Evolutionary conservation across 2,329 filamentous ascomycete species (phyloP).

Genomic region (Mycosphaerella arachidis): DNA sequence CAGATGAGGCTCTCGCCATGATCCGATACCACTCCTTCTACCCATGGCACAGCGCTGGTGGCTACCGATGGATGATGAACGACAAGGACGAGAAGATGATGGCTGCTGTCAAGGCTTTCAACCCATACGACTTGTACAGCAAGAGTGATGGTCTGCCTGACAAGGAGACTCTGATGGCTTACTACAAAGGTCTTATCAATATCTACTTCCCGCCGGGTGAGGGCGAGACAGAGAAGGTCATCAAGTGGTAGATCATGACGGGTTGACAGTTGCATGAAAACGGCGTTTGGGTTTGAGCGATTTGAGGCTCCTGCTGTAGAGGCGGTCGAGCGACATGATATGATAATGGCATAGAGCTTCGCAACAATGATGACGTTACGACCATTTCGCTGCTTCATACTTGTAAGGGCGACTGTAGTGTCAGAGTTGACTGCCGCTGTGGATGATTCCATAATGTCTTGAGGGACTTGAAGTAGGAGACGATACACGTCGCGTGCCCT

Average conservation of each 20-base stretch:
- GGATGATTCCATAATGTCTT: too few relatives aligned
- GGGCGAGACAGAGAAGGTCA: conserved; percentile 46
- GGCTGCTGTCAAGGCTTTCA: conserved; percentile 77
- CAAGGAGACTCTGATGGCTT: conserved; percentile 71
- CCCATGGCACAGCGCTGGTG: conserved; percentile 79
- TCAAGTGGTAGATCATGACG: conserved; percentile 56
- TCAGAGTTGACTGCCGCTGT: too few relatives aligned
- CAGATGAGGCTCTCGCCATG: conserved; percentile 81
- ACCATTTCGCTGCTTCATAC: not conserved
- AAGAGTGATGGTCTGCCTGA: conserved; percentile 80
- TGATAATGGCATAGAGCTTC: not conserved
- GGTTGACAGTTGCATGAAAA: not conserved
- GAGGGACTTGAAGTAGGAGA: too few relatives aligned
- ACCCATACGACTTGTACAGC: conserved; percentile 87
- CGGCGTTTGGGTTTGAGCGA: conserved; percentile 1
- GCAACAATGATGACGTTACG: not conserved
- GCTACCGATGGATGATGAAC: conserved; percentile 78
- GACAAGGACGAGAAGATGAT: conserved; percentile 76
- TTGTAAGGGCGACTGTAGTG: too few relatives aligned
- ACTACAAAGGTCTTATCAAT: conserved; percentile 70
- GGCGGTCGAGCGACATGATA: conserved; percentile 9
- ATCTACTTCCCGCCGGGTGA: conserved; percentile 50
- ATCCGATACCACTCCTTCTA: conserved; percentile 93
- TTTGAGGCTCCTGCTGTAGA: conserved; percentile 7
- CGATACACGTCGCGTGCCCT: too few relatives aligned